These are phyloP conservation scores for Aspergillus awamori DNA, from an alignment of 2,329 filamentous ascomycete species.

Conservation along the genomic window DNA sequence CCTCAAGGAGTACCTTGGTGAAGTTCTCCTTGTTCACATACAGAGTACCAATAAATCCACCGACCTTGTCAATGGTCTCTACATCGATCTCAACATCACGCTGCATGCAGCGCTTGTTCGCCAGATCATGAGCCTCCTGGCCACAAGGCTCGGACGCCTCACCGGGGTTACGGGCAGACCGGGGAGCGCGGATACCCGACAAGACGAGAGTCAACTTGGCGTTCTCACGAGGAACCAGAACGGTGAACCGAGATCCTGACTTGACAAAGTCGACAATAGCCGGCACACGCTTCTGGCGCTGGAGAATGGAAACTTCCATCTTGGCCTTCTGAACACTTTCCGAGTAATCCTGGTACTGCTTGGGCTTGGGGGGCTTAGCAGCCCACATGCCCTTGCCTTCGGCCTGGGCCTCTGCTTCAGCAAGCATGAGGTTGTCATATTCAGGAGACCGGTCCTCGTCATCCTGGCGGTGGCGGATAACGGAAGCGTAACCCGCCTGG, in stretches of 20 bases:
- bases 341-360: constrained; percentile 84
- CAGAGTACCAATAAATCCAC: constrained; percentile 93
- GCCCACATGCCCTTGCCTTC: constrained; percentile 96
- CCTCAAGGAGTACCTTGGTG: constrained; percentile 87
- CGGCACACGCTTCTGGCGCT: constrained; percentile 88
- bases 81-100: constrained; percentile 96
- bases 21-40: constrained; percentile 96
- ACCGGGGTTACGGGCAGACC: constrained; percentile 76
- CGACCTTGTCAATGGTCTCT: constrained; percentile 91
- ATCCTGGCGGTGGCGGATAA: constrained; percentile 92
- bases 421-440: constrained; percentile 67
- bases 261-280: constrained; percentile 97
- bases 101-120: constrained; percentile 85
- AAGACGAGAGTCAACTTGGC: constrained; percentile 94
- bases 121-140: constrained; percentile 90
- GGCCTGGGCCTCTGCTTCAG: constrained; percentile 68
- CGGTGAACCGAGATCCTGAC: constrained; percentile 89
- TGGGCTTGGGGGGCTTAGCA: constrained; percentile 79
- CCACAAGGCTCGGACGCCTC: constrained; percentile 92
- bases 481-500: constrained; percentile 90
- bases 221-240: constrained; percentile 88
- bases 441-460: constrained; percentile 92
- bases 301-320: constrained; percentile 83
- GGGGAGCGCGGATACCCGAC: constrained; percentile 86
- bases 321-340: constrained; percentile 94